phyloP scores from a whole-genome alignment of 2,329 filamentous ascomycete species.

The Beauveria pseudobassiana region DNA sequence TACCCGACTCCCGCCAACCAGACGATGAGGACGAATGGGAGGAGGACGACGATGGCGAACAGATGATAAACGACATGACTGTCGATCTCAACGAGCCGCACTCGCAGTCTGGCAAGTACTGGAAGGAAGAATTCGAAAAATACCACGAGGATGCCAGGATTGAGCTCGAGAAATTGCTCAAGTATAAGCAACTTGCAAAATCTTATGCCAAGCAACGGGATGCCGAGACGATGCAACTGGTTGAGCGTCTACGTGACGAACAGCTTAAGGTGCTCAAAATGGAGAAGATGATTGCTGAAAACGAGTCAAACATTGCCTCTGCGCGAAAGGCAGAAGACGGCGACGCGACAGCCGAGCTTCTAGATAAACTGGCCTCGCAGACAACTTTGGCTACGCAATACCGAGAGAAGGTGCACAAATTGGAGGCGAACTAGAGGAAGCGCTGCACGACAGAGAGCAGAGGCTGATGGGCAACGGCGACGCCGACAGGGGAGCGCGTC shows the following conservation, averaged over 20 bases:
- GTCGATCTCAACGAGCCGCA: constrained; percentile 66
- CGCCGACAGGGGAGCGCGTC: constrained; percentile 35
- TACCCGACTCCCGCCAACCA: neutral
- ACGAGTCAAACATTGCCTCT: constrained; percentile 47
- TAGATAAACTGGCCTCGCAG: constrained; percentile 49
- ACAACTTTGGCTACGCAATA: constrained; percentile 52
- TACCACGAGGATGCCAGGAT: constrained; percentile 65
- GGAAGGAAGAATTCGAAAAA: constrained; percentile 69
- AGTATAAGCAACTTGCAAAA: constrained; percentile 73
- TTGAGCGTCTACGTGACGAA: constrained; percentile 59
- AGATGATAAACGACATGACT: constrained; percentile 54
- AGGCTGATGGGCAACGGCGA: constrained; percentile 24
- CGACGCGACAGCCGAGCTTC: constrained; percentile 36
- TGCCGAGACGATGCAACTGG: constrained; percentile 57
- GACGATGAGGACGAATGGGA: constrained; percentile 43
- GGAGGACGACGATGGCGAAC: constrained; percentile 38
- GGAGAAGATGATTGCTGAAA: constrained; percentile 53
- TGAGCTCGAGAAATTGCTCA: constrained; percentile 70
- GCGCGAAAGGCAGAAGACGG: constrained; percentile 22
- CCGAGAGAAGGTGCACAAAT: constrained; percentile 50
- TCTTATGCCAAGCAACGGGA: constrained; percentile 75
- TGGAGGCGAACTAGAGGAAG: constrained; percentile 43
- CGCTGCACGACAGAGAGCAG: constrained; percentile 28
- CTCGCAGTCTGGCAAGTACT: constrained; percentile 69
- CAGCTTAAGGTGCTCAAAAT: constrained; percentile 56